phyloP scores from a whole-genome alignment of 192 early-diverging fungal genomes.

The Kappamyces sp. region DNA sequence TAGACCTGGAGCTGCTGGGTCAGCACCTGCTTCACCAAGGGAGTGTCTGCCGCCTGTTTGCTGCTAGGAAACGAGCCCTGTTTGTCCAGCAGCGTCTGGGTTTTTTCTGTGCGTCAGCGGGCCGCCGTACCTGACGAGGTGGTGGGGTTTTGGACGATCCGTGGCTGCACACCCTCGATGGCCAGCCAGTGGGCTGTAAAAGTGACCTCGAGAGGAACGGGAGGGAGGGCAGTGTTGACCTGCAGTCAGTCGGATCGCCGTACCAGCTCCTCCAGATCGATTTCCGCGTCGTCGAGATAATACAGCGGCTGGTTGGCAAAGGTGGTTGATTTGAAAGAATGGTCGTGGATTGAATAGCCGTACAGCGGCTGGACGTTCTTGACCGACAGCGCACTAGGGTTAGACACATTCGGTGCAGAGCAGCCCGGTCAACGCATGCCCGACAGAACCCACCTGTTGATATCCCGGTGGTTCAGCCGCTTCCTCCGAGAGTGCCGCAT shows the following conservation, averaged over 20 bases:
- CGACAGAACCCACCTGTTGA: slow-evolving; percentile 42
- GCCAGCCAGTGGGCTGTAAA: slow-evolving; percentile 89
- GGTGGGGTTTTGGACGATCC: slow-evolving; percentile 91
- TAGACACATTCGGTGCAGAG: no score
- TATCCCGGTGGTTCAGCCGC: slow-evolving; percentile 73
- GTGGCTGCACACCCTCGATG: slow-evolving; percentile 97
- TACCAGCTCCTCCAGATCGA: slow-evolving; percentile 79
- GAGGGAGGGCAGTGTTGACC: slow-evolving; percentile 76
- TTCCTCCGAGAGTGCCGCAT: slow-evolving; percentile 81
- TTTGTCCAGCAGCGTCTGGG: slow-evolving; percentile 14
- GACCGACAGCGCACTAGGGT: slow-evolving; percentile 68
- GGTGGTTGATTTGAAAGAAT: slow-evolving; percentile 51
- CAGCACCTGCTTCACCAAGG: slow-evolving; percentile 81
- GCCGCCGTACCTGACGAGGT: slow-evolving; percentile 22
- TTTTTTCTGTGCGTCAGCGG: background rate
- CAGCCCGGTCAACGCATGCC: no score
- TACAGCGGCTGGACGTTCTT: slow-evolving; percentile 90
- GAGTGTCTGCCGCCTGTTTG: slow-evolving; percentile 35
- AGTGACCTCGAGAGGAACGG: slow-evolving; percentile 80
- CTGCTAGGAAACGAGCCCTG: slow-evolving; percentile 1
- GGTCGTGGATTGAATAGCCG: slow-evolving; percentile 68
- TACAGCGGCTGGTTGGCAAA: slow-evolving; percentile 57
- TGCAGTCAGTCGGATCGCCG: no score
- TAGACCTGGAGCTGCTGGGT: slow-evolving; percentile 92
- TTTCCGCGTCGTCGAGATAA: slow-evolving; percentile 88